Base-by-base conservation (phyloP, 225 moss, liverwort and hornwort genomes). In the Anthoceros angustus region DNA sequence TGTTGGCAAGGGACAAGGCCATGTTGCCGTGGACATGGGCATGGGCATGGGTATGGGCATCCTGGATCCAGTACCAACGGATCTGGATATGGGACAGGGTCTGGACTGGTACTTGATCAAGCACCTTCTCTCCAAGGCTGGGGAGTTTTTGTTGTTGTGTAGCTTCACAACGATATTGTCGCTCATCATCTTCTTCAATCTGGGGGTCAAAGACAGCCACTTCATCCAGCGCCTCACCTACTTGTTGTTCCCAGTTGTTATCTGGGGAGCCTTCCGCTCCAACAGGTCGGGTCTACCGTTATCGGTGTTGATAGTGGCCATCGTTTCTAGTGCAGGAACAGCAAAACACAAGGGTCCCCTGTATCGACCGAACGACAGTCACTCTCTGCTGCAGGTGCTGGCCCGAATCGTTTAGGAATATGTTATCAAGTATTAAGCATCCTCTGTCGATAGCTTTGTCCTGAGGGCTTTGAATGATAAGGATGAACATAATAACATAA, bases 251-350 rank as follows among this genome's bases (percentile, higher is more conserved):
- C 90, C 90, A 43, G 87, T 94, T 20, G 90, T 94, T 18, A 94
- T 94, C 66, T 94, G 87, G 90, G 90, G 90, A 61, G 86, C 94
- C 6, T 94, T 94, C 42, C 87, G 90, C 43, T 94, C 90, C 63
- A 94, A 94, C 74, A 84, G 87, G 18, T 74, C 90, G 42, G 90
- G 94, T 41, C 80, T 90, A 68, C 90, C 94, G 71, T 80, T 94
- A 12, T 84, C 87, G 20, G 87, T 94, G 42, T 78, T 90, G 9
- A 77, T 90, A 16, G 86, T 94, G 73, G 87, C 90, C 32, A 76
- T 90, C 68, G 87, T 87, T 66, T 87, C 90, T 21, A 90, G 84
- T 73, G 84, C 90, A n/a, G 93, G 90, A 75, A 93, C 93, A 67
- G 90, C 90, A 66, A 86, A 84, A 65, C 84, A 77, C 67, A 90